Evolutionary conservation across 2,329 filamentous ascomycete species (phyloP).

Genomic region (Cladophialophora yegresii): DNA sequence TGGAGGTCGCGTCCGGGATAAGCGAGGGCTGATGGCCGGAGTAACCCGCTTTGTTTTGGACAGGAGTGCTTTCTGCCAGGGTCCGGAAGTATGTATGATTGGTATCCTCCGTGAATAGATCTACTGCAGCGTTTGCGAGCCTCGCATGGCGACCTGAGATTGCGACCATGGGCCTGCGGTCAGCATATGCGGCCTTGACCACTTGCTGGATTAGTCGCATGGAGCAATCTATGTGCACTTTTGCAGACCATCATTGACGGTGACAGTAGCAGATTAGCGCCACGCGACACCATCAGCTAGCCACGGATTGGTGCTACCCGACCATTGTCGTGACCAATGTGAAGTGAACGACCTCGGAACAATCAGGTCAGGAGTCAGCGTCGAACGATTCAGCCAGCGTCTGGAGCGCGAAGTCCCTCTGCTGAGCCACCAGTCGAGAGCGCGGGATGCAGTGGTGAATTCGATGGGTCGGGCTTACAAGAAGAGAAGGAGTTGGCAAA

Average conservation of each 20-base stretch:
- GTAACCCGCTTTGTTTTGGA: slow-evolving; percentile 3
- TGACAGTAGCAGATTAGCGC: neutral
- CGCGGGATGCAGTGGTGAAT: neutral
- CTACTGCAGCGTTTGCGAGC: neutral
- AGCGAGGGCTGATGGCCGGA: slow-evolving; percentile 4
- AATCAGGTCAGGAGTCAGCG: neutral
- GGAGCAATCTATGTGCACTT: neutral
- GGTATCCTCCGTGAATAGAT: neutral
- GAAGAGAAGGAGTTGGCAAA: neutral
- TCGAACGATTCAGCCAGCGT: neutral
- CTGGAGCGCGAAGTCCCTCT: neutral
- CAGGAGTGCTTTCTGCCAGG: neutral
- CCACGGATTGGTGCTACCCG: neutral
- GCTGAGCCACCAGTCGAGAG: neutral
- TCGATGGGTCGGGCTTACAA: neutral
- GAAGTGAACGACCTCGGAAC: neutral
- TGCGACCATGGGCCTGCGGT: neutral
- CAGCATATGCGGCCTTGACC: neutral
- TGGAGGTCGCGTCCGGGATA: neutral
- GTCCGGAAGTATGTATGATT: neutral
- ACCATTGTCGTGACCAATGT: neutral
- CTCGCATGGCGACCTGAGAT: slow-evolving; percentile 2
- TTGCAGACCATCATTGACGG: neutral
- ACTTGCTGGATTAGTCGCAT: neutral
- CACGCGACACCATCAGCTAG: neutral